A percentile compares a stretch with the other conserved stretches of the same genome.
Evolutionary conservation across 306 rosid species (phyloP).

Genomic region (Gastrolobium villosum): DNA sequence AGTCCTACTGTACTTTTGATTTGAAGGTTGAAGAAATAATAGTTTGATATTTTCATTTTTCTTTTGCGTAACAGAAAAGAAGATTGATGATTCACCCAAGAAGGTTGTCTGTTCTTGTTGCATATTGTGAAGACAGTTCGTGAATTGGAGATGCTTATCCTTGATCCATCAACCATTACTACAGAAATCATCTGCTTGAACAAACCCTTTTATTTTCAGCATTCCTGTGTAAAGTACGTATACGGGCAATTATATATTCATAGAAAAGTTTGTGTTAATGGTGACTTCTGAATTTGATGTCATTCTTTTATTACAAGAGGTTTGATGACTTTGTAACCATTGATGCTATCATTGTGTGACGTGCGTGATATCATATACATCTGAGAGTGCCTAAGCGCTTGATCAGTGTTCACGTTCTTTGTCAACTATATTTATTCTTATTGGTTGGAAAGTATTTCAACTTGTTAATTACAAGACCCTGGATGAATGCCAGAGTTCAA

Average conservation of each 20-base stretch:
- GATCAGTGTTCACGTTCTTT: constrained; percentile 44
- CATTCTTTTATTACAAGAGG: constrained; percentile 59
- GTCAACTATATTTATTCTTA: neutral
- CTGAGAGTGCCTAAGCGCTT: constrained; percentile 41
- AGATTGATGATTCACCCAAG: constrained; percentile 83
- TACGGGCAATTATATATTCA: constrained; percentile 60
- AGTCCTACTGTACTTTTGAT: constrained; percentile 7
- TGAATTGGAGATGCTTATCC: constrained; percentile 48
- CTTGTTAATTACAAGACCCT: neutral
- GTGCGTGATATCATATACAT: constrained; percentile 45
- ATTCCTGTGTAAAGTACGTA: constrained; percentile 60
- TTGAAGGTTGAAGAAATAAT: constrained; percentile 37
- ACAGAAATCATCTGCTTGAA: constrained; percentile 55
- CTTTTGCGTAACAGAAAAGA: constrained; percentile 74
- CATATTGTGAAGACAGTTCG: constrained; percentile 71
- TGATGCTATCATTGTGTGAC: constrained; percentile 48
- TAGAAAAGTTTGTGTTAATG: constrained; percentile 63
- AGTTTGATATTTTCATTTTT: constrained; percentile 42
- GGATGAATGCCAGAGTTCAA: neutral
- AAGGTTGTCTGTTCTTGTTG: constrained; percentile 91
- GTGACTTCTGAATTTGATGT: constrained; percentile 51
- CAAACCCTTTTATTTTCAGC: constrained; percentile 57
- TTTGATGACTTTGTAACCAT: constrained; percentile 48
- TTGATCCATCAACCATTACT: constrained; percentile 43
- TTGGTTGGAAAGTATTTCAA: neutral